These are phyloP conservation scores for Geotrichum restrictum DNA, from an alignment of 1,139 yeast species.

Conservation along the genomic window DNA sequence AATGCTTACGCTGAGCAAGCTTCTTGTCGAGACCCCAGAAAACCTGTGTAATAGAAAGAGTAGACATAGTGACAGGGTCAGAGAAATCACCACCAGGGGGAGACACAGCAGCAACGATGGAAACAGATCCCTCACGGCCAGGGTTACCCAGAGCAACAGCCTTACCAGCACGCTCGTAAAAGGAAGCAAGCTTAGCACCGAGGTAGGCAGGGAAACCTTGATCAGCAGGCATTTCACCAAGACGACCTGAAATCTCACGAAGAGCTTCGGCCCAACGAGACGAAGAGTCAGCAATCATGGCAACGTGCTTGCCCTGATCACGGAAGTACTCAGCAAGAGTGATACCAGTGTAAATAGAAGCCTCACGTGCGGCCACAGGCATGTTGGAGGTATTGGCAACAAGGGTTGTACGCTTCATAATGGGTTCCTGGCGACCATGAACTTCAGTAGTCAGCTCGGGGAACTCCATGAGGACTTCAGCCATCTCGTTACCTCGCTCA, in stretches of 20 bases:
- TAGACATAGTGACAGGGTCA: slow-evolving; percentile 97
- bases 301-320: slow-evolving; percentile 98
- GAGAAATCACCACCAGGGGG: slow-evolving; percentile 99
- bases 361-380: slow-evolving; percentile 99
- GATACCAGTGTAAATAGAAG: slow-evolving; percentile 97
- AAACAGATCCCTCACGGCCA: slow-evolving; percentile 91
- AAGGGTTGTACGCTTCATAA: slow-evolving; percentile 97
- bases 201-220: slow-evolving; percentile 99
- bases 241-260: slow-evolving; percentile 99
- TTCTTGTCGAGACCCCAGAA: slow-evolving; percentile 99
- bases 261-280: slow-evolving; percentile 99
- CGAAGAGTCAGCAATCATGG: slow-evolving; percentile 99
- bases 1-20: slow-evolving; percentile 98
- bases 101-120: slow-evolving; percentile 98
- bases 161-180: slow-evolving; percentile 99
- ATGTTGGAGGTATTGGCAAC: slow-evolving; percentile 98
- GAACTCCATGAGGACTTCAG: slow-evolving; percentile 98
- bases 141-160: slow-evolving; percentile 95
- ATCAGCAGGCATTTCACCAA: slow-evolving; percentile 99
- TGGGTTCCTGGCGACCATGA: slow-evolving; percentile 92
- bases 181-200: slow-evolving; percentile 97
- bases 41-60: slow-evolving; percentile 97
- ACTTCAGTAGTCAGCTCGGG: slow-evolving; percentile 92
- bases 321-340: slow-evolving; percentile 98
- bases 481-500: slow-evolving; percentile 98